Evolutionary conservation across 176 grass and related monocot species (phyloP), one percentile per base, ranked within the genome.

Genomic region (Canna indica): DNA sequence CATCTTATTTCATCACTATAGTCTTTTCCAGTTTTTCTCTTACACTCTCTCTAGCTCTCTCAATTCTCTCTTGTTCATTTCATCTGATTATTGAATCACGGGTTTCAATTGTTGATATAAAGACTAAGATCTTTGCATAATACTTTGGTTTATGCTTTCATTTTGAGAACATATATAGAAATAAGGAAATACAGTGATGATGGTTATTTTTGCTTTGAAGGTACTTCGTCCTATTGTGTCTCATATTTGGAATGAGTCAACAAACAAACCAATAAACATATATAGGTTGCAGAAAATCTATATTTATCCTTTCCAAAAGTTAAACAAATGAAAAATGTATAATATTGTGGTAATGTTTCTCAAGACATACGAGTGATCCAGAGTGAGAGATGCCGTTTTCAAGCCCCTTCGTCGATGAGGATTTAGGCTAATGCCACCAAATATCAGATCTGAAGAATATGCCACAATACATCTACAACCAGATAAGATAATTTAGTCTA

Each of bases 361-460:
- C 20, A n/a, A 68, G 61, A 84, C 86, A 35, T 83, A 97, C 93
- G 93, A 92, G 70, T 97, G 93, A 68, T 97, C 93, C 36, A 97
- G 77, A 83, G 88, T 97, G 31, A 97, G 86, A 5, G 64, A 69
- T 72, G 81, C 72, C 74, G 82, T 78, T 72, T 83, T 90, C 39
- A 92, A 74, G 68, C 93, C 93, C 79, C 67, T 90, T 36, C 79
- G 64, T 14, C 71, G 70, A 73, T 97, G 88, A 72, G 88, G 88
- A 87, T 97, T 90, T 83, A 97, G 82, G 80, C 82, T 87, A 74
- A 92, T 77, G 59, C 79, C 82, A 29, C 84, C 83, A 83, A 64
- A 97, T 58, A 97, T 66, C 78, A 97, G 81, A 83, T 97, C 93
- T 2, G 93, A 97, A 65, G 88, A 86, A 77, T 97, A 97, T 78